phyloP scores from a whole-genome alignment of 345 rosid genomes.

The Eucalyptus tenuipes region DNA sequence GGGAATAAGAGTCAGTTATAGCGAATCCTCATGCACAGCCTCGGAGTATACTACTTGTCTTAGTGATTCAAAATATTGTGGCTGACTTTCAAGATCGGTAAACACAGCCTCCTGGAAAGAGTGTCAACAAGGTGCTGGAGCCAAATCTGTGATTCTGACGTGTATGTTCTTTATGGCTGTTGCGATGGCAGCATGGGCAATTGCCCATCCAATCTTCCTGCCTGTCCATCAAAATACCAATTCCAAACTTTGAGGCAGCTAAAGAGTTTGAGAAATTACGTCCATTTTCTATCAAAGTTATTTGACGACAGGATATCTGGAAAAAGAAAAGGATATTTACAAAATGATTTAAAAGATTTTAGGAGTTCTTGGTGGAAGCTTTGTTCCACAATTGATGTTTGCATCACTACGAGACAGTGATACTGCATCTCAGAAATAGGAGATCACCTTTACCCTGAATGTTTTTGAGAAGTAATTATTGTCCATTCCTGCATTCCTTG shows the following conservation, averaged over 20 bases:
- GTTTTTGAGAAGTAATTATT: constrained; percentile 47
- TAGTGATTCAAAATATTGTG: constrained; percentile 24
- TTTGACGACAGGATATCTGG: neutral
- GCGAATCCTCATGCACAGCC: neutral
- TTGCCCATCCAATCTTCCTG: constrained; percentile 63
- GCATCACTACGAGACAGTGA: neutral
- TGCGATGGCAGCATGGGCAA: constrained; percentile 37
- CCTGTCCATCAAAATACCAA: constrained; percentile 9
- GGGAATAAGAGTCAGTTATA: neutral
- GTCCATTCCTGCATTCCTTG: constrained; percentile 53
- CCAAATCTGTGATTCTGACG: constrained; percentile 37
- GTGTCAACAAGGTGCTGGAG: constrained; percentile 28
- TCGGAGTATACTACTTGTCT: neutral
- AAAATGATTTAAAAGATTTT: neutral
- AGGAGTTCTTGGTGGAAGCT: neutral
- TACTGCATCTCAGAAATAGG: neutral
- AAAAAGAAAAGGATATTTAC: neutral
- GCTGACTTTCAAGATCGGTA: constrained; percentile 23
- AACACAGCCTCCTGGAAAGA: constrained; percentile 47
- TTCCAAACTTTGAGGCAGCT: neutral
- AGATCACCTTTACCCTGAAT: constrained; percentile 38
- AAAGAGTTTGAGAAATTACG: neutral
- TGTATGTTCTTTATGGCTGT: constrained; percentile 43
- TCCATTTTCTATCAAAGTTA: neutral
- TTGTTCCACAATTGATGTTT: neutral